These are phyloP conservation scores for Hypoxylon crocopeplum DNA, from an alignment of 495 filamentous ascomycete genomes.

Conservation along the genomic window DNA sequence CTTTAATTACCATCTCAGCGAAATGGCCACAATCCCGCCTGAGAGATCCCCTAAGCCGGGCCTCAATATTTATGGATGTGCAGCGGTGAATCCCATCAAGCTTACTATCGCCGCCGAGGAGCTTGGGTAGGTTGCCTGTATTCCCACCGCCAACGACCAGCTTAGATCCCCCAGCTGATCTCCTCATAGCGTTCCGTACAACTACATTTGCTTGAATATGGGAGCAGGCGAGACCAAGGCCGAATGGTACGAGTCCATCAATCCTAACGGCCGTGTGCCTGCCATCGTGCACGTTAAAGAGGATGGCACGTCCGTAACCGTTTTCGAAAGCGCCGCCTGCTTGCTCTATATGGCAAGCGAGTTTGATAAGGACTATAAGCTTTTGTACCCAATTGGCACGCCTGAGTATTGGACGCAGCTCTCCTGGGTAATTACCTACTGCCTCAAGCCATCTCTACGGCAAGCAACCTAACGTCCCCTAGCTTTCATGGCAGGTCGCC, in stretches of 20 bases:
- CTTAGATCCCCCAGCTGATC: background rate
- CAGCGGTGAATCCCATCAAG: conserved; percentile 56
- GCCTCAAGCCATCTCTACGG: background rate
- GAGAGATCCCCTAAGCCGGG: conserved; percentile 25
- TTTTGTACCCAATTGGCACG: conserved; percentile 69
- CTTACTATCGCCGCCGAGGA: conserved; percentile 80
- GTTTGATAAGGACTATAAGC: conserved; percentile 77
- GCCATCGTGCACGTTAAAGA: conserved; percentile 69
- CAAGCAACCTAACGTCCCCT: background rate
- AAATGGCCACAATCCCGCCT: conserved; percentile 16
- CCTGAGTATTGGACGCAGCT: conserved; percentile 56
- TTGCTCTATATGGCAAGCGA: conserved; percentile 75
- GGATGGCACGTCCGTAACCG: conserved; percentile 60
- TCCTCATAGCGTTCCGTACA: conserved; percentile 25
- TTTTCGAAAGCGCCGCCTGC: conserved; percentile 80
- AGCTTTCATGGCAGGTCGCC: conserved; percentile 31
- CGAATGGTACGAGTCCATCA: conserved; percentile 63
- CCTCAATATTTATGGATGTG: conserved; percentile 19
- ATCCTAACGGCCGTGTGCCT: conserved; percentile 86
- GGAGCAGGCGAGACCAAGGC: conserved; percentile 4
- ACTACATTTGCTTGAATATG: conserved; percentile 24
- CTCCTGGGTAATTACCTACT: conserved; percentile 18
- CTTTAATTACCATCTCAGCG: too few relatives aligned
- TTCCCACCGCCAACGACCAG: background rate
- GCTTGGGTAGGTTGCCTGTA: conserved; percentile 49